Base-by-base conservation (phyloP, 495 filamentous ascomycete species). In the Cryomyces antarcticus region DNA sequence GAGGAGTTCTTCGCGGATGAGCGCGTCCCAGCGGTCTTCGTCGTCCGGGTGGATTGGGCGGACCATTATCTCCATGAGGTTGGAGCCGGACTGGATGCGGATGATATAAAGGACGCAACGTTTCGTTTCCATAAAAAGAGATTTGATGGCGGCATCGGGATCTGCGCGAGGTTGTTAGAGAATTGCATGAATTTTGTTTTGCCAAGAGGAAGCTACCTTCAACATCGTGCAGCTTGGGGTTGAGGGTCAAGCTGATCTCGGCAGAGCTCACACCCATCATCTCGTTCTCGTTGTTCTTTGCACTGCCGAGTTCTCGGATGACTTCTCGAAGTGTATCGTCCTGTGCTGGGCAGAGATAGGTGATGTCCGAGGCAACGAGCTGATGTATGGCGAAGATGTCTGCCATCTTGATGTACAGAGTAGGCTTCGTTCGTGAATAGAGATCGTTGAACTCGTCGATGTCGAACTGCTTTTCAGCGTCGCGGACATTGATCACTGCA, bases 391-490 rank as follows among this genome's bases (percentile, higher is more conserved):
- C 80, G 59, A 96, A 96, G 46, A 99, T 84, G 58, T 99, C 89
- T 11, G 80, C 72, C 77, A 96, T 85, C 61, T 99, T 99, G 61
- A 99, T 93, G 64, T 94, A 99, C 13, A 99, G 66, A 3, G 88
- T 96, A 3, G 89, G 89, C 54, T 93, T 93, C 41, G 82, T 87
- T 52, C 88, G 84, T 39, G 88, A 79, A 52, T 95, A 96, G 28
- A 96, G 72, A 53, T 99, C 89, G 50, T 95, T 94, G 69, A 88
- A 96, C 49, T 95, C 88, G 55, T 96, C 89, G 55, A 96, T 95
- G 56, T 95, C 92, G 57, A 94, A 97, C 17, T 87, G 85, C 38
- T 72, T 70, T 56, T 96, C 92, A 3, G 81, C 79, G 51, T 83
- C 77, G 38, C 80, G 78, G 13, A 96, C 78, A 9, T 76, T 73